A percentile compares a stretch with the other conserved stretches of the same genome.
Conservation (phyloP, 2,329 filamentous ascomycete genomes). For the Fusarium goolgardi region DNA sequence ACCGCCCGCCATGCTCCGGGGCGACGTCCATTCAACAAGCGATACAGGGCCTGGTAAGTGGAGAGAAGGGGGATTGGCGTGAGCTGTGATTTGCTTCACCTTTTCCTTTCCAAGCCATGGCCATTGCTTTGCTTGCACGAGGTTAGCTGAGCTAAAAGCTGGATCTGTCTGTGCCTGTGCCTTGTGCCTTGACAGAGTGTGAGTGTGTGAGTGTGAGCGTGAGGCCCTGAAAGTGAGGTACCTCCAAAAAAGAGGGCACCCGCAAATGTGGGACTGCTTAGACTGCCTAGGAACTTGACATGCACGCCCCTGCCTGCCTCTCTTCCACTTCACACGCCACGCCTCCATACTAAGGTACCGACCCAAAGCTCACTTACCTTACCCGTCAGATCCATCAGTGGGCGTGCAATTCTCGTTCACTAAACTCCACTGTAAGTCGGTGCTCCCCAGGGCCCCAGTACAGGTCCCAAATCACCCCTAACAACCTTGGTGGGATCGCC, state of each 20-base stretch:
- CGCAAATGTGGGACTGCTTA: background rate
- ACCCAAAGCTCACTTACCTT: background rate
- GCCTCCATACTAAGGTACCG: background rate
- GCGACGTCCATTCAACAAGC: constrained; percentile 44
- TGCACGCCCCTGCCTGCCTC: constrained; percentile 14
- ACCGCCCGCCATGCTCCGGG: constrained; percentile 41
- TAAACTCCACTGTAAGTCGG: constrained; percentile 42
- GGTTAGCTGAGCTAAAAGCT: constrained; percentile 4
- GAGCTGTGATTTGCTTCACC: constrained; percentile 43
- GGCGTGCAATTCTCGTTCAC: constrained; percentile 22
- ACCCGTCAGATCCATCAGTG: constrained; percentile 6
- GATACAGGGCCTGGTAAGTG: constrained; percentile 34
- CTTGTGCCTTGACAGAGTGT: constrained; percentile 37
- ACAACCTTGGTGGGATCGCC: constrained; percentile 50
- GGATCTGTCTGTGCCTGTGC: constrained; percentile 11
- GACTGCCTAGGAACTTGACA: background rate
- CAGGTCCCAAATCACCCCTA: constrained; percentile 51
- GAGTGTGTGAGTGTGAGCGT: background rate
- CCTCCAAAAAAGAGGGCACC: constrained; percentile 5
- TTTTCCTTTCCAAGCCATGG: background rate
- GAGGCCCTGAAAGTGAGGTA: constrained; percentile 9
- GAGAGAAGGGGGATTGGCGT: constrained; percentile 38
- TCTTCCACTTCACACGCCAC: constrained; percentile 5
- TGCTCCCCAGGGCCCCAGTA: constrained; percentile 43
- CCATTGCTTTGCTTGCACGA: constrained; percentile 24